Evolutionary conservation across 768 basidiomycete genomes (phyloP).

Genomic region (Tylopilus subfusipes): DNA sequence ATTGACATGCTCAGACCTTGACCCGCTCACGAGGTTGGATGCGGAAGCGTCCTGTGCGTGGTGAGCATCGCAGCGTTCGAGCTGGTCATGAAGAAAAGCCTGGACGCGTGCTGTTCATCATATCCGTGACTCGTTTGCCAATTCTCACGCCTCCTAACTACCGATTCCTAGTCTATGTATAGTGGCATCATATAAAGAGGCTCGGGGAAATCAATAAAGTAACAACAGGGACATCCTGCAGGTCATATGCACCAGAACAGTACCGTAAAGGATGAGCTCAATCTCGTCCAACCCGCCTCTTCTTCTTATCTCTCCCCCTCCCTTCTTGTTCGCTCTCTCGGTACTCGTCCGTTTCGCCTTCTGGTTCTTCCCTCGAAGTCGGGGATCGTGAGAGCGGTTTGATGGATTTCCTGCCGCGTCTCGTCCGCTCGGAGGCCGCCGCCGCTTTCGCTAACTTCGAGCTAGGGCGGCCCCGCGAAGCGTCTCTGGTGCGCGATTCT

Average conservation of each 20-base stretch:
- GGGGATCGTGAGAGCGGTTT: background rate
- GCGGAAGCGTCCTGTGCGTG: background rate
- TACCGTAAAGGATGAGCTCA: background rate
- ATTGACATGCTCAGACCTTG: background rate
- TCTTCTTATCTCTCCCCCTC: slow-evolving; percentile 29
- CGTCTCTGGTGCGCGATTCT: slow-evolving; percentile 16
- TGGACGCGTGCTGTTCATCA: too few relatives aligned
- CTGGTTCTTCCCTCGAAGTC: slow-evolving; percentile 11
- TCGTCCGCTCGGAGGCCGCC: slow-evolving; percentile 1
- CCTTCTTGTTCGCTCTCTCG: slow-evolving; percentile 11
- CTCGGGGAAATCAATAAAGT: background rate
- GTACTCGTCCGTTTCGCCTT: slow-evolving; percentile 3
- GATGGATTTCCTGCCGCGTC: background rate
- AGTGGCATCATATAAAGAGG: background rate
- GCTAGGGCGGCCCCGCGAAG: slow-evolving; percentile 1
- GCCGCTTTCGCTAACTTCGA: slow-evolving; percentile 7
- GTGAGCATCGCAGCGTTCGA: background rate
- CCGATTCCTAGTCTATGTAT: background rate
- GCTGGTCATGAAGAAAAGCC: background rate
- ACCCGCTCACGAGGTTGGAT: background rate
- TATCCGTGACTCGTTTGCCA: background rate
- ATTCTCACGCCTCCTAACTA: background rate
- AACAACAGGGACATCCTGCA: background rate
- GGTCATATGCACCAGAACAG: background rate
- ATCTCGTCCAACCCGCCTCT: slow-evolving; percentile 21